Percentiles rank a stretch among this genome's conserved stretches.
These are phyloP conservation scores for Aspergillus niger DNA, from an alignment of 2,329 filamentous ascomycete genomes.

Conservation along the genomic window DNA sequence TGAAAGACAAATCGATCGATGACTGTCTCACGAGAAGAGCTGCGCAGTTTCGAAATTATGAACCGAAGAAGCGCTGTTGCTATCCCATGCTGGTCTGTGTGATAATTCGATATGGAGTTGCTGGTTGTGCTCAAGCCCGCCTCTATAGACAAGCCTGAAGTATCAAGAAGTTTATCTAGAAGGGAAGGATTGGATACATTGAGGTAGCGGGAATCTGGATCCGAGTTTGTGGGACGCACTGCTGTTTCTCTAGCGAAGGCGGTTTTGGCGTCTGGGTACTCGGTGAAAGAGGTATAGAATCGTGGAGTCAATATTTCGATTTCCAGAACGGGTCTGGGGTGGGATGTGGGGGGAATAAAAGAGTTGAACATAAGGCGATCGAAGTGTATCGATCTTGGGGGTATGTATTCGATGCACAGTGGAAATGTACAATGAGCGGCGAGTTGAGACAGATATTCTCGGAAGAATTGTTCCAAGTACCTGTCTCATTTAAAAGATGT, in stretches of 20 bases:
- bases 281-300: background rate
- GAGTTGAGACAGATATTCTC: background rate
- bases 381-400: background rate
- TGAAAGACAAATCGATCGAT: background rate
- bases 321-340: background rate
- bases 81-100: too few relatives aligned
- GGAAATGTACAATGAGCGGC: background rate
- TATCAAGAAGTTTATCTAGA: too few relatives aligned
- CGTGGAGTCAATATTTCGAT: background rate
- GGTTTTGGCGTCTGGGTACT: background rate
- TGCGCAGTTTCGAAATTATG: too few relatives aligned
- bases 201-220: too few relatives aligned
- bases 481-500: background rate
- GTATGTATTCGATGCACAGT: background rate
- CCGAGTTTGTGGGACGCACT: too few relatives aligned
- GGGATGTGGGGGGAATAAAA: background rate
- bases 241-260: background rate
- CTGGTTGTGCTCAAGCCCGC: too few relatives aligned
- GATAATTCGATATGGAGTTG: too few relatives aligned
- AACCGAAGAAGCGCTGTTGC: too few relatives aligned
- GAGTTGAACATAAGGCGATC: background rate
- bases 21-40: background rate
- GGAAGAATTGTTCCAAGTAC: background rate
- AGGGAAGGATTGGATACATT: too few relatives aligned
- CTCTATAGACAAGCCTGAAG: too few relatives aligned